Conservation (phyloP, 306 rosid genomes). For the Cercis canadensis region DNA sequence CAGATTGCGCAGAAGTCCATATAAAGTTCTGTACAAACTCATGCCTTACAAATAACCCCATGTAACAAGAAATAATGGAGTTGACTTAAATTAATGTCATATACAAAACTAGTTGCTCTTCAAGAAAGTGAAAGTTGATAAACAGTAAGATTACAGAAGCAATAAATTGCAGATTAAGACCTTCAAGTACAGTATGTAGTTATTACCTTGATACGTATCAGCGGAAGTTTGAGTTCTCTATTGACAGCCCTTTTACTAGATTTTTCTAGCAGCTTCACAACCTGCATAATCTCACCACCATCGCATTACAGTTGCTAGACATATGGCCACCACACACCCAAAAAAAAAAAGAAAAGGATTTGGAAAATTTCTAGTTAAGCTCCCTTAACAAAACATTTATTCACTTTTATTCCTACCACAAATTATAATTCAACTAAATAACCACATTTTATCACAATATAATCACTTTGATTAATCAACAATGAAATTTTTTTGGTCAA, state of each 20-base stretch:
- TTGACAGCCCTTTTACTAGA: slow-evolving; percentile 61
- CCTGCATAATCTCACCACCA: slow-evolving; percentile 56
- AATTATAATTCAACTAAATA: slow-evolving; percentile 6
- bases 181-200: not conserved
- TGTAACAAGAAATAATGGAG: slow-evolving; percentile 4
- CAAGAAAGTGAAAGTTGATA: slow-evolving; percentile 25
- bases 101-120: slow-evolving; percentile 30
- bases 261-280: slow-evolving; percentile 71
- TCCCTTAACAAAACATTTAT: not conserved
- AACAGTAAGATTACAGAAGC: slow-evolving; percentile 28
- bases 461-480: slow-evolving; percentile 18
- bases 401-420: not conserved
- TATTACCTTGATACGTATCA: slow-evolving; percentile 88
- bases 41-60: slow-evolving; percentile 22
- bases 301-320: slow-evolving; percentile 33
- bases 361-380: too few species aligned
- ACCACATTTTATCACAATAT: not conserved
- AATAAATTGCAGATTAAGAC: slow-evolving; percentile 15
- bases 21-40: slow-evolving; percentile 25
- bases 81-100: slow-evolving; percentile 21
- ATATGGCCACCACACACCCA: not conserved
- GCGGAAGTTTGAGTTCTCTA: slow-evolving; percentile 82
- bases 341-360: not conserved
- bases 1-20: slow-evolving; percentile 22
- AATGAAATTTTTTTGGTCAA: slow-evolving; percentile 3